Evolutionary conservation across 2,329 filamentous ascomycete species (phyloP), one percentile per base, ranked within the genome.

Genomic region (Cytospora schulzeri): DNA sequence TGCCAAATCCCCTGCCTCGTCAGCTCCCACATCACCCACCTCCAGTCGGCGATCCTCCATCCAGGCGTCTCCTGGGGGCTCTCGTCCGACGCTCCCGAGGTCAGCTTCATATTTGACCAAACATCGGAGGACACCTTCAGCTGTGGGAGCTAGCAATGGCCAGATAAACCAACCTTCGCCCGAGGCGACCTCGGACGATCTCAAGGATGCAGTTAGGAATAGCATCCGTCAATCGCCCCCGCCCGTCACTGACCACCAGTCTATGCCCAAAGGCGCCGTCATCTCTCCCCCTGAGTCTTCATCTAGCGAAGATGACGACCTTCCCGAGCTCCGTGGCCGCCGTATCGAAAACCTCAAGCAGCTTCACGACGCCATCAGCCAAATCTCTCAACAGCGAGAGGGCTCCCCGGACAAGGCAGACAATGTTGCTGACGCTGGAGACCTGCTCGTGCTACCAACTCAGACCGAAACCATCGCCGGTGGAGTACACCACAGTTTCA

Each of bases 231-330:
- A 93, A 76, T 96, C 93, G 56, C 92, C 92, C 19, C 89, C 91
- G n/a, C 91, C 92, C 22, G 78, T 92, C 68, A 91, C 88, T 68
- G 88, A 92, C 78, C 84, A 81, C 29, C 76, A 87, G 66, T 80
- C 86, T 68, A 95, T 97, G 76, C 92, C 93, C 51, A 86, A 87
- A 67, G 92, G 92, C 67, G 93, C 92, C 68, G 87, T 97, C 70
- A 91, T 96, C 65, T 97, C 94, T 0, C 94, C 94, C 41, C 94
- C 94, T 12, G 94, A 97, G 72, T 97, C 93, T 38, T 84, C 85
- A 48, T 91, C 89, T 69, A 93, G 93, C 76, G 93, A 97, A 74
- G 92, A 96, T 70, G 92, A 96, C 72, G 88, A 86, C 70, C 78
- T 71, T 28, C 76, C 75, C 2, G 76, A 81, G 59, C 72, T 78